Percentiles rank a stretch among this genome's conserved stretches.
These are phyloP conservation scores for Pseudocercospora cruenta DNA, from an alignment of 2,329 filamentous ascomycete genomes.

Conservation along the genomic window DNA sequence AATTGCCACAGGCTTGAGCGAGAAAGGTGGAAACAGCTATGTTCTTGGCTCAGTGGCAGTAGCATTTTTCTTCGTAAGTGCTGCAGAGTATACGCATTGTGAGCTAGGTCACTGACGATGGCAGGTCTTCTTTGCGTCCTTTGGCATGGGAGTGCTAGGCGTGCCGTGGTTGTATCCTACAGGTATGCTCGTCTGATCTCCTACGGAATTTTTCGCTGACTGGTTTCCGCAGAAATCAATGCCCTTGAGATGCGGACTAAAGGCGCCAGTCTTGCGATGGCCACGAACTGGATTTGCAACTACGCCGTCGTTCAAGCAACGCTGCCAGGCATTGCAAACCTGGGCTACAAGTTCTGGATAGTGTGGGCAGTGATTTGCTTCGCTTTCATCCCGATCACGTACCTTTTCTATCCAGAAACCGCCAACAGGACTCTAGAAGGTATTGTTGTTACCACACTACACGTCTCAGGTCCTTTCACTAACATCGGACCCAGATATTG, in stretches of 20 bases:
- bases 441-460: constrained; percentile 1
- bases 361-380: constrained; percentile 60
- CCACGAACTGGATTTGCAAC: constrained; percentile 56
- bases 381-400: constrained; percentile 56
- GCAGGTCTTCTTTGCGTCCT: constrained; percentile 42
- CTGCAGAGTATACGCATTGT: neutral
- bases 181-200: neutral
- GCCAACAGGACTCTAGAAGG: constrained; percentile 51
- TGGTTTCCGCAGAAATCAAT: constrained; percentile 32
- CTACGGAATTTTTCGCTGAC: constrained; percentile 38
- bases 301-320: constrained; percentile 37
- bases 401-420: constrained; percentile 59
- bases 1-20: constrained; percentile 47
- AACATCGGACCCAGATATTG: neutral
- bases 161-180: constrained; percentile 25
- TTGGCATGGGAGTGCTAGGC: constrained; percentile 39
- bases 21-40: constrained; percentile 48
- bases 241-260: constrained; percentile 33
- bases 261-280: constrained; percentile 43
- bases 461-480: neutral
- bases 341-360: constrained; percentile 59
- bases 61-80: constrained; percentile 46
- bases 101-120: neutral
- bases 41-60: constrained; percentile 54
- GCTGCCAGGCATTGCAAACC: constrained; percentile 42